phyloP scores from a whole-genome alignment of 2,329 filamentous ascomycete species.

The Mariannaea sp. region DNA sequence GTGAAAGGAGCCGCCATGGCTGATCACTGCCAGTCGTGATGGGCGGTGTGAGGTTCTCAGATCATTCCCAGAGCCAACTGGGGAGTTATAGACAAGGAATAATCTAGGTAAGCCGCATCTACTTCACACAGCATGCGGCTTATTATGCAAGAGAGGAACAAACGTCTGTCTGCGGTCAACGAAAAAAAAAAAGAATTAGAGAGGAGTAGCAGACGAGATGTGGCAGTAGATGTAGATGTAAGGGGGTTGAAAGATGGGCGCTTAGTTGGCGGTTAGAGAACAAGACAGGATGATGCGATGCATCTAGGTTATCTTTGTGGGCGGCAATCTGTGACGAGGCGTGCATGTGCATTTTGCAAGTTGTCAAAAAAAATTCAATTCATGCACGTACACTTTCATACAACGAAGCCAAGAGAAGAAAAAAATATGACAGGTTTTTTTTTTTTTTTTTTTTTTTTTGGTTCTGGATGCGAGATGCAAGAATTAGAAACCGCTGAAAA shows the following conservation, averaged over 20 bases:
- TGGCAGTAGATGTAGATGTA: slow-evolving; percentile 1
- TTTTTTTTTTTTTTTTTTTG: too few species aligned
- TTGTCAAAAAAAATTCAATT: too few species aligned
- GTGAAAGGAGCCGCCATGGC: not conserved
- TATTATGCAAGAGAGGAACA: too few species aligned
- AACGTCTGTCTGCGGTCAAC: too few species aligned
- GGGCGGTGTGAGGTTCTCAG: slow-evolving; percentile 1
- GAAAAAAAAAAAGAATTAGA: too few species aligned
- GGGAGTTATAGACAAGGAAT: too few species aligned
- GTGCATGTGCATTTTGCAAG: not conserved
- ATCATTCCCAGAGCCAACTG: not conserved
- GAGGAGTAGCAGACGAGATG: not conserved
- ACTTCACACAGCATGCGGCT: too few species aligned
- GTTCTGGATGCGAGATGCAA: too few species aligned
- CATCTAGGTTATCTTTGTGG: too few species aligned
- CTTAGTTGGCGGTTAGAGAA: slow-evolving; percentile 35
- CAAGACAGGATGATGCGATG: not conserved
- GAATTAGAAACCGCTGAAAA: not conserved
- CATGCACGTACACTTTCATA: too few species aligned
- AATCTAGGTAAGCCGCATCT: not conserved
- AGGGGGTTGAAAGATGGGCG: slow-evolving; percentile 23
- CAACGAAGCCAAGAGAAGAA: too few species aligned
- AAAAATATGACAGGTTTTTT: too few species aligned
- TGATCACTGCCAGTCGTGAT: not conserved
- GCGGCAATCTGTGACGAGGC: slow-evolving; percentile 18